Percentiles rank a stretch among this genome's conserved stretches.
These are phyloP conservation scores for Colletotrichum plurivorum DNA, from an alignment of 2,329 filamentous ascomycete genomes.

Conservation along the genomic window DNA sequence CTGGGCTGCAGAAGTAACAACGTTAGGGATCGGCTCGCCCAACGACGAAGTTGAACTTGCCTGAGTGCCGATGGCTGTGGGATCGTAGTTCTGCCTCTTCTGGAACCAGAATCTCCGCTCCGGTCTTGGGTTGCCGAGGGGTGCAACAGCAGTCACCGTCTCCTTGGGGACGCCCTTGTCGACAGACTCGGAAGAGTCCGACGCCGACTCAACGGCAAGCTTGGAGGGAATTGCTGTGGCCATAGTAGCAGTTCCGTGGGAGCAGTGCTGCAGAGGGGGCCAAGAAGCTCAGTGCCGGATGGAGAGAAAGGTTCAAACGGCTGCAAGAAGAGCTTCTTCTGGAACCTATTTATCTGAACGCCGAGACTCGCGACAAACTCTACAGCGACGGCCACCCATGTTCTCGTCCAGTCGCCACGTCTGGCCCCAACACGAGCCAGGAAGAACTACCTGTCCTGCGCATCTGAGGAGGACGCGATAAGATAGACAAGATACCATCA, in stretches of 20 bases:
- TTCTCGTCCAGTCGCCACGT: background rate
- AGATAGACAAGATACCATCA: slow-evolving; percentile 1
- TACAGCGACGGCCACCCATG: too few relatives aligned
- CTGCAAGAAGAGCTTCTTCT: background rate
- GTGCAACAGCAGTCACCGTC: background rate
- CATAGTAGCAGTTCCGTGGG: background rate
- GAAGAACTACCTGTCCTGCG: too few relatives aligned
- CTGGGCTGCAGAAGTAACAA: slow-evolving; percentile 17
- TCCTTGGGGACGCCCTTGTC: background rate
- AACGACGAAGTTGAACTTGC: background rate
- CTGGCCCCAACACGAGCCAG: too few relatives aligned
- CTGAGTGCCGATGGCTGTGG: slow-evolving; percentile 5
- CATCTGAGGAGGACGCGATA: too few relatives aligned
- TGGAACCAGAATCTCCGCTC: slow-evolving; percentile 9
- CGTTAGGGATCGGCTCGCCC: too few relatives aligned
- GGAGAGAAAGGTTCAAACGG: background rate
- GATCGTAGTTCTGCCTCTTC: slow-evolving; percentile 9
- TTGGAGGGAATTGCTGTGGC: background rate
- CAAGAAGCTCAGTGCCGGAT: background rate
- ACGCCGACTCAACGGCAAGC: slow-evolving; percentile 3
- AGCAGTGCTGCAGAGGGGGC: background rate
- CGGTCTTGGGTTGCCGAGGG: background rate
- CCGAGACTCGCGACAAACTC: background rate
- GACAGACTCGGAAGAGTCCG: slow-evolving; percentile 4
- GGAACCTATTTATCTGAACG: background rate